Evolutionary conservation across 139 green algal species (phyloP).

Genomic region (Micractinium conductrix): DNA sequence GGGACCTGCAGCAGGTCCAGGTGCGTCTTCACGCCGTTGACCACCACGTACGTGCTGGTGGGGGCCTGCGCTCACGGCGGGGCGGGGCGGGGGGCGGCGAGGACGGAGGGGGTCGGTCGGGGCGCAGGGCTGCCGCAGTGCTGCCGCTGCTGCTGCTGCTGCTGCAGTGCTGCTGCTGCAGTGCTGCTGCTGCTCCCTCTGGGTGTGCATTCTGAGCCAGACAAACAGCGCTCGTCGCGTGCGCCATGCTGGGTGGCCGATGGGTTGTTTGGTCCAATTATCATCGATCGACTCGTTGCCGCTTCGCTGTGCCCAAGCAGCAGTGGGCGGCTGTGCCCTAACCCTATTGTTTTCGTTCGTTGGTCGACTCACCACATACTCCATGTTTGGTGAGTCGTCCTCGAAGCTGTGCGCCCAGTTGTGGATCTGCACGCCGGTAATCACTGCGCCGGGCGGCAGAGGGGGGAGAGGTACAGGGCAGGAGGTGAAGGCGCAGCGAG

Average conservation of each 20-base stretch:
- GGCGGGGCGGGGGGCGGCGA: not conserved
- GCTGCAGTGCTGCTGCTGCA: too few relatives aligned
- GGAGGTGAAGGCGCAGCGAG: not conserved
- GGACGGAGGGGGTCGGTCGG: not conserved
- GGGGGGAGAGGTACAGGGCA: not conserved
- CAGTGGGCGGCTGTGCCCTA: too few relatives aligned
- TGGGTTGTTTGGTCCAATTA: too few relatives aligned
- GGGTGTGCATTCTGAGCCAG: too few relatives aligned
- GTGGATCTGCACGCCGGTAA: constrained; percentile 92
- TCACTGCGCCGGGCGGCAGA: constrained; percentile 41
- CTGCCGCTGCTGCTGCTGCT: too few relatives aligned
- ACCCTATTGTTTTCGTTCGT: too few relatives aligned
- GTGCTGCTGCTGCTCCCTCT: too few relatives aligned
- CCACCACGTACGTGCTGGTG: constrained; percentile 72
- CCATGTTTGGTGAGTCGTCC: constrained; percentile 66
- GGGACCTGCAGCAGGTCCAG: constrained; percentile 72
- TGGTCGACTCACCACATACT: constrained; percentile 70
- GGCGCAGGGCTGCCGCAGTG: too few relatives aligned
- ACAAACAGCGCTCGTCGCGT: too few relatives aligned
- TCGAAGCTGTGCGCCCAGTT: constrained; percentile 71
- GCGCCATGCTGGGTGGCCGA: too few relatives aligned
- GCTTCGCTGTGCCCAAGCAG: too few relatives aligned
- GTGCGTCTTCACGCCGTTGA: constrained; percentile 76
- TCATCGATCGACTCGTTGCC: too few relatives aligned
- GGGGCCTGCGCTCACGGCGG: constrained; percentile 41